phyloP scores from a whole-genome alignment of 2,329 filamentous ascomycete genomes.

The Tolypocladium pustulatum region DNA sequence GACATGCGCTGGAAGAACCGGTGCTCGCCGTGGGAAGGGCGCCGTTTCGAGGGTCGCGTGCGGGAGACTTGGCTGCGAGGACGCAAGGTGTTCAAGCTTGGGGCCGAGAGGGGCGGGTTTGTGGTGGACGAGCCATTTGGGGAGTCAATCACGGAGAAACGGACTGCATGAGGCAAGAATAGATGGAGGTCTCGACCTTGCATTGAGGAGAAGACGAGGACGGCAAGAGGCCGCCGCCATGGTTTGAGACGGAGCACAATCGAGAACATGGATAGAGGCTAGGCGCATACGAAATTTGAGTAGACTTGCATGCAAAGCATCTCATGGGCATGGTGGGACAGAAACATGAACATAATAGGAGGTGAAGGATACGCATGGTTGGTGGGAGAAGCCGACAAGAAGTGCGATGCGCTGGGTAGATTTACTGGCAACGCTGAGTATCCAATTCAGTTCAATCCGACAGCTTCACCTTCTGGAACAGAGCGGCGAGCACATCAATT shows the following conservation, averaged over 20 bases:
- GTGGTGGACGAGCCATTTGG: slow-evolving; percentile 36
- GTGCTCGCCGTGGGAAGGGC: slow-evolving; percentile 82
- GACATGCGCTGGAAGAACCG: slow-evolving; percentile 95
- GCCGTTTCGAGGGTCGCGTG: slow-evolving; percentile 66
- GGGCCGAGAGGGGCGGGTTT: slow-evolving; percentile 40
- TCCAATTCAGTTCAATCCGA: background rate
- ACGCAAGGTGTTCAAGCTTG: slow-evolving; percentile 59
- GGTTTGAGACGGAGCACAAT: background rate
- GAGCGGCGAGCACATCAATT: too few relatives aligned
- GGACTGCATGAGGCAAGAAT: slow-evolving; percentile 21
- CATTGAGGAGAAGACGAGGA: background rate
- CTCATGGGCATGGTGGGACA: background rate
- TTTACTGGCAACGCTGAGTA: background rate
- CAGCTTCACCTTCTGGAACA: background rate
- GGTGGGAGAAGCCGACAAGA: background rate
- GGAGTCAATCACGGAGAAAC: slow-evolving; percentile 50
- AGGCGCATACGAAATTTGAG: background rate
- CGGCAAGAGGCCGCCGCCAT: background rate
- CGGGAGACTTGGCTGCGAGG: slow-evolving; percentile 80
- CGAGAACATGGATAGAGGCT: too few relatives aligned
- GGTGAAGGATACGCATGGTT: background rate
- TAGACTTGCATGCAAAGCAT: background rate
- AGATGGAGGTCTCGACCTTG: background rate
- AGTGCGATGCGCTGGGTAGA: background rate
- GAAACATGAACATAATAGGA: background rate